Evolutionary conservation across 768 basidiomycete species (phyloP).

Genomic region (Tulasnella sp.): DNA sequence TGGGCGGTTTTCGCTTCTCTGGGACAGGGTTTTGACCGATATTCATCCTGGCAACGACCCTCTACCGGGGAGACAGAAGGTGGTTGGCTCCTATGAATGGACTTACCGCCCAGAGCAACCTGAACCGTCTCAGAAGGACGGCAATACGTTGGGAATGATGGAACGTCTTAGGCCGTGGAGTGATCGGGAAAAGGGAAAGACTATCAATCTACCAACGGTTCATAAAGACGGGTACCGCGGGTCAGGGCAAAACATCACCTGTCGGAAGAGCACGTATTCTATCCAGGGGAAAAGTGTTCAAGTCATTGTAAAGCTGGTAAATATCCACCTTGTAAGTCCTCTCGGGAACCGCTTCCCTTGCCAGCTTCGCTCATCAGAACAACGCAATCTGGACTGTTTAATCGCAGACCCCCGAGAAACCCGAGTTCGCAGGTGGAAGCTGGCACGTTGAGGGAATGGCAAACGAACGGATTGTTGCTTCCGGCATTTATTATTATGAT

Average conservation of each 20-base stretch:
- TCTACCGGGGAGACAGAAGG: not conserved
- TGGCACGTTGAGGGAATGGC: slow-evolving; percentile 42
- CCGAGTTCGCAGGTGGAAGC: slow-evolving; percentile 47
- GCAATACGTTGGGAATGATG: no score
- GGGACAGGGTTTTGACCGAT: not conserved
- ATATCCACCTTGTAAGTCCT: slow-evolving; percentile 42
- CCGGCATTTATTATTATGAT: slow-evolving; percentile 31
- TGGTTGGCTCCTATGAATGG: not conserved
- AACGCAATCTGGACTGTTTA: not conserved
- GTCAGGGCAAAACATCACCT: not conserved
- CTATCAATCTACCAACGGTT: not conserved
- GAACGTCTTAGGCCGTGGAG: no score
- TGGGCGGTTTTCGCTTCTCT: not conserved
- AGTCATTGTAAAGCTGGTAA: slow-evolving; percentile 44
- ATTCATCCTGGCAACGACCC: not conserved
- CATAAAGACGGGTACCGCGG: not conserved
- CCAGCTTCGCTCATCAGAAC: no score
- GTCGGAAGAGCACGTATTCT: not conserved
- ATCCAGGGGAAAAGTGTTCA: slow-evolving; percentile 40
- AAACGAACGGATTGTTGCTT: slow-evolving; percentile 36
- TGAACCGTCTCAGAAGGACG: not conserved
- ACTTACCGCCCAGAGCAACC: not conserved
- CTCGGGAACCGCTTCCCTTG: not conserved
- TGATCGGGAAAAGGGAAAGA: no score
- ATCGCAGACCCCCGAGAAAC: slow-evolving; percentile 37